Base-by-base conservation (phyloP, 2,329 filamentous ascomycete species). In the Lasiodiplodia sp. region DNA sequence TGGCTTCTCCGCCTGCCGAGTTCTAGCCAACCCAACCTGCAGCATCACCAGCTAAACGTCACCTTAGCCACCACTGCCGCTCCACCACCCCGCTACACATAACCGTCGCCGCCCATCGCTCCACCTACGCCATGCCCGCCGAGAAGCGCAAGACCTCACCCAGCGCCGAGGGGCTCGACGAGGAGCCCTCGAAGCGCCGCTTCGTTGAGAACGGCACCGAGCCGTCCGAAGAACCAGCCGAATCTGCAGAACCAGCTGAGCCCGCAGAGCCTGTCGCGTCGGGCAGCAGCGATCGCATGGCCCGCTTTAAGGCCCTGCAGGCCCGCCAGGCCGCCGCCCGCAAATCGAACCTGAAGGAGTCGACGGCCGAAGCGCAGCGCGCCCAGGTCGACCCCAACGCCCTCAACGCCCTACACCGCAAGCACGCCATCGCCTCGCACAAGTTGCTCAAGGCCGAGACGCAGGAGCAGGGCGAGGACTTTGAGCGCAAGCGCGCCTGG, bases 381-480 rank as follows among this genome's bases (percentile, higher is more conserved):
- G 51, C 63, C 34, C 28, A 28, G 16, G 34, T 47, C 56, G 56
- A 60, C 56, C 56, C 56, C 60, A 51, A 38, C 60, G 23, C 91
- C 3, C 87, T 97, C 60, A 89, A 89, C 1, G 87, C 92, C 1
- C 84, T 98, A n/a, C 60, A 64, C 25, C 65, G 65, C 66, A 68
- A 68, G 47, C 66, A 62, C 57, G 55, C 66, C 34, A 38, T 68
- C 23, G 55, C 56, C 2, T 51, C 65, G 5, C 65, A 51, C 52
- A 99, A 98, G 77, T 88, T 99, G 0, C 86, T 97, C 53, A 97
- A 97, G 83, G 93, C 94, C 4, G 94, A 97, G 75, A 90, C 94
- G 31, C 31, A 34, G 31, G 31, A 34, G 8, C 85, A 86, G 0
- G 94, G 94, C 40, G 93, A 92, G 67, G 96, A 98, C 79, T 99